Percentiles rank a stretch among this genome's conserved stretches.
Conservation (phyloP, 129 eudicot genomes). For the Glebionis coronaria region DNA sequence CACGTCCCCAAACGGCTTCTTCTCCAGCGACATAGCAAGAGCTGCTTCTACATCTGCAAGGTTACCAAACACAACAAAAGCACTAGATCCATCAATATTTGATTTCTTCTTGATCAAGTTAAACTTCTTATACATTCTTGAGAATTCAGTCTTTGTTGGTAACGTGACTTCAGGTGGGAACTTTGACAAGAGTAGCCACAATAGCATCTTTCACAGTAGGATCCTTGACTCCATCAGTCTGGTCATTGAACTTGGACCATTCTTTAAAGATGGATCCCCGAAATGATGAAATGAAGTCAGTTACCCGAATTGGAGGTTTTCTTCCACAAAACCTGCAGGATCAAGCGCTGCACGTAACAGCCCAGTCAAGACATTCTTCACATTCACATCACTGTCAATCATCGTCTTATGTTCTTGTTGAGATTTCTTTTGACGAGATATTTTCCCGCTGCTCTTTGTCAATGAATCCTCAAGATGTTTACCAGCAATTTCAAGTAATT, state of each 20-base stretch:
- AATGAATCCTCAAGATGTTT: constrained; percentile 28
- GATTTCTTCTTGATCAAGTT: constrained; percentile 4
- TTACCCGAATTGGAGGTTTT: constrained; percentile 31
- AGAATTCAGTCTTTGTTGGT: constrained; percentile 2
- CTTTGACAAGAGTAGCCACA: not conserved
- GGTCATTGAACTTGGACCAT: too few relatives aligned
- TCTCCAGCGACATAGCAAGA: too few relatives aligned
- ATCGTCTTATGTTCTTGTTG: too few relatives aligned
- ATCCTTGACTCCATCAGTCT: constrained; percentile 1
- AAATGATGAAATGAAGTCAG: constrained; percentile 37
- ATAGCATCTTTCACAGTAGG: constrained; percentile 1
- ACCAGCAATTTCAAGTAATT: constrained; percentile 22
- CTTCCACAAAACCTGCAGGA: constrained; percentile 34
- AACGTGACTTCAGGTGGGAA: constrained; percentile 5
- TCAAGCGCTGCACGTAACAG: constrained; percentile 51
- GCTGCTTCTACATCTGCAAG: not conserved
- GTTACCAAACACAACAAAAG: constrained; percentile 7
- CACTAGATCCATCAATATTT: not conserved
- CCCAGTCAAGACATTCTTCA: constrained; percentile 32
- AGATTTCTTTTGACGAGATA: constrained; percentile 23
- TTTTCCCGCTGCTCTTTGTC: constrained; percentile 19
- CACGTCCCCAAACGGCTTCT: constrained; percentile 9
- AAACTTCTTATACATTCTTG: too few relatives aligned
- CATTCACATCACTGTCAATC: too few relatives aligned
- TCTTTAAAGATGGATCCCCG: too few relatives aligned